Base-by-base conservation (phyloP, 2,329 filamentous ascomycete species). In the Diaporthe helianthi region DNA sequence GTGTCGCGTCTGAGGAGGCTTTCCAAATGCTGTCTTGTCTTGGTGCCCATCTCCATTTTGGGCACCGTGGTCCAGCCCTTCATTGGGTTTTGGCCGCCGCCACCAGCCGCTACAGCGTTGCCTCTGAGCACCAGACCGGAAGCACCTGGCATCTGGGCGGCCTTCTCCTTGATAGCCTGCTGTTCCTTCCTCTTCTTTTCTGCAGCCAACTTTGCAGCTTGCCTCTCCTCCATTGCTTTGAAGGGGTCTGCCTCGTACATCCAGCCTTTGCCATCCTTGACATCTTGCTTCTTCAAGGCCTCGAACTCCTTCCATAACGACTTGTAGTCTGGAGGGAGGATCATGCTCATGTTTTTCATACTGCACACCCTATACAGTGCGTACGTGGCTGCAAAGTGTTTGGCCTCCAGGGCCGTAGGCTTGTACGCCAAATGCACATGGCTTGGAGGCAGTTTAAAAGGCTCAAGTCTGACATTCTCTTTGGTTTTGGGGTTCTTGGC, bases 161-260 rank as follows among this genome's bases (percentile, higher is more conserved):
- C 90, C 79, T 92, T 92, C 72, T 91, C 89, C 81, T 88, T 84
- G 76, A 88, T 82, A 77, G 87, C 90, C 75, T 90, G 89, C 36
- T 86, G 84, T 75, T 96, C 92, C 72, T 87, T 89, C 69, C 90
- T 86, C 80, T 93, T 93, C 85, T 96, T 97, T 76, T 94, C 92
- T 54, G 90, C 88, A 3, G 89, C 84, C 2, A 87, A 89, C 72
- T 92, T 92, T 10, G 92, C 90, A 75, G 94, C 92, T 74, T 97
- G 92, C 65, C 92, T 86, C 79, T 97, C 93, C 73, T 90, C 87
- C 72, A 92, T 85, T 0, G 93, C 90, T 70, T 90, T 87, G 81
- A 99, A 99, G 0, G 96, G 96, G 76, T 99, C 96, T 13, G 94
- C 93, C 74, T 97, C 94, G 79, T 98, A 99, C 87, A 97, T 90